These are phyloP conservation scores for Eucalyptus cloeziana DNA, from an alignment of 345 rosid species.

Conservation along the genomic window DNA sequence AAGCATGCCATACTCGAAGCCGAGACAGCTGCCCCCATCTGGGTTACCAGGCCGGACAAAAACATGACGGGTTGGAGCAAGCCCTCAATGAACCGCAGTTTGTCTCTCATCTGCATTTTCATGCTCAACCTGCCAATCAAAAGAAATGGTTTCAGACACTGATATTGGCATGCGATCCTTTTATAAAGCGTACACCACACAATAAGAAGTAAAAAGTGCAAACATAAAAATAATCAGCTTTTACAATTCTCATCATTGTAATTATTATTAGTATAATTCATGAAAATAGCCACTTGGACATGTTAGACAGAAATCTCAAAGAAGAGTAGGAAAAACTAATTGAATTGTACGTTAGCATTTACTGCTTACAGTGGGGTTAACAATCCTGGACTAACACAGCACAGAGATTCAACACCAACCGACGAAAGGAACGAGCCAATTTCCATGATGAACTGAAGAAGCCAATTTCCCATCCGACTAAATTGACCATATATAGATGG, in stretches of 20 bases:
- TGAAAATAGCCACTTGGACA: not conserved
- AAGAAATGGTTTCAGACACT: not conserved
- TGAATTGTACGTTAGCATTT: not conserved
- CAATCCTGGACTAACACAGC: not conserved
- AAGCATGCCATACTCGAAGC: not conserved
- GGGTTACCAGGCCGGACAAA: not conserved
- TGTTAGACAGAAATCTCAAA: not conserved
- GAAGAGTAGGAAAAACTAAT: not conserved
- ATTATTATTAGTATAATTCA: not conserved
- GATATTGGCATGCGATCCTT: not conserved
- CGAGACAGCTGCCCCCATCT: not conserved
- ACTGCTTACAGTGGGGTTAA: not conserved
- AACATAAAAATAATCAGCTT: not conserved
- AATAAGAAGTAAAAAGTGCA: not conserved
- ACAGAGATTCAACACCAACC: not conserved
- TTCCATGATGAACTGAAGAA: not conserved
- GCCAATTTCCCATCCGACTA: not conserved
- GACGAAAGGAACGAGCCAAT: not conserved
- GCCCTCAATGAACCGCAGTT: constrained; percentile 14
- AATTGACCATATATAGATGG: not conserved
- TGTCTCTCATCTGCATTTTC: constrained; percentile 43
- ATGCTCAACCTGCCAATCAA: constrained; percentile 38
- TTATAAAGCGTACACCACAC: not conserved
- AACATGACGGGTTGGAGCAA: not conserved
- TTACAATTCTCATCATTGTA: not conserved